Evolutionary conservation across 2,329 filamentous ascomycete species (phyloP), one percentile per base, ranked within the genome.

Genomic region (Pyricularia pennisetigena): DNA sequence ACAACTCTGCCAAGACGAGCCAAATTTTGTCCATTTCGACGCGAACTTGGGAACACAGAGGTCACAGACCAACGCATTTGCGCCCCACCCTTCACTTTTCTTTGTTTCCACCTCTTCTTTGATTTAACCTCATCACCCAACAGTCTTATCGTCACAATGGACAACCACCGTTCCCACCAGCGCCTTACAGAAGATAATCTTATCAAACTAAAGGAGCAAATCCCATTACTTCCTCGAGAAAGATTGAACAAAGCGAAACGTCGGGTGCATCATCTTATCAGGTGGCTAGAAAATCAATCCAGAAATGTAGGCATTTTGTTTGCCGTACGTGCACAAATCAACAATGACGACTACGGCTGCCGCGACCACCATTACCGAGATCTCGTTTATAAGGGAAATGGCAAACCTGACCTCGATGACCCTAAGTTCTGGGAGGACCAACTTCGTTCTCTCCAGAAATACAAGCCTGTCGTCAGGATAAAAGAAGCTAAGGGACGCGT

Each of bases 391-490:
- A 49, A 49, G 41, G 41, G 41, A 49, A 49, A 49, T 6, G 41
- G 41, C 41, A 49, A 49, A 5, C 59, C 59, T 63, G 28, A 63
- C 59, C 59, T 63, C 59, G 59, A 63, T 5, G 59, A 28, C 23
- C 59, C 59, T 9, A 63, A 63, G 59, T 63, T 63, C 28, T 63
- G 59, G 59, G 59, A 63, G 8, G 59, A 63, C 59, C 24, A 63
- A 63, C 59, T 63, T 63, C 59, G 59, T 63, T 63, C 23, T 63
- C 16, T 63, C 59, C 23, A 63, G 59, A 63, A 63, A 63, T 63
- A 63, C 59, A 63, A 63, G 59, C 59, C 59, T 29, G 28, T 63
- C 59, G 24, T 63, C 24, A 63, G 59, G 41, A 49, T 63, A 63
- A 29, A 63, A 63, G 28, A 63, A 6, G 59, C 59, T 29, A 63